Percentiles rank a stretch among this genome's conserved stretches.
Conservation (phyloP, 2,329 filamentous ascomycete species). For the Diaporthe caulivora region DNA sequence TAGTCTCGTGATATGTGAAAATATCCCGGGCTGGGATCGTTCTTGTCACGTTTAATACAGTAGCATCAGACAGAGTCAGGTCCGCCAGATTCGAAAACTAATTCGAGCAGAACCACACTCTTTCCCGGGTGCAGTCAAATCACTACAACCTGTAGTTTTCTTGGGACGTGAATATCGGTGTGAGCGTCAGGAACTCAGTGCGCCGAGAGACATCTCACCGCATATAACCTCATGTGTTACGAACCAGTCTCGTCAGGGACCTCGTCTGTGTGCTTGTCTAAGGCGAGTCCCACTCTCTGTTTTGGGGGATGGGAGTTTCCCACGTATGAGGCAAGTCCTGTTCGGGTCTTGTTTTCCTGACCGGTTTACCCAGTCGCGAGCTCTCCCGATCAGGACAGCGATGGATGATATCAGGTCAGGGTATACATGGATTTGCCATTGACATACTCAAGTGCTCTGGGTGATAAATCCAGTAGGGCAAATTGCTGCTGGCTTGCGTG, state of each 20-base stretch:
- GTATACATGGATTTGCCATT: neutral
- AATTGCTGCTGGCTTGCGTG: neutral
- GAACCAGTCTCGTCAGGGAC: too few relatives aligned
- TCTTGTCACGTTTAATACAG: too few relatives aligned
- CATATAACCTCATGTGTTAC: rapidly evolving
- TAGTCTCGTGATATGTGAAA: neutral
- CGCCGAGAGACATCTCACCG: too few relatives aligned
- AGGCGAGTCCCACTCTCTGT: too few relatives aligned
- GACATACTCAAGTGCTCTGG: too few relatives aligned
- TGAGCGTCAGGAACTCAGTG: neutral
- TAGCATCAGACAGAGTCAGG: too few relatives aligned
- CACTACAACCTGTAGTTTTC: neutral
- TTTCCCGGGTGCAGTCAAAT: neutral
- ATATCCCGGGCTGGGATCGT: neutral
- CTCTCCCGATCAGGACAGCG: neutral
- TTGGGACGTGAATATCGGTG: neutral
- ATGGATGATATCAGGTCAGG: neutral
- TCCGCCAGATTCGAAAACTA: neutral
- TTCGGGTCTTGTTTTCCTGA: neutral
- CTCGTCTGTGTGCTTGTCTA: too few relatives aligned
- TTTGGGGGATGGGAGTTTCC: neutral
- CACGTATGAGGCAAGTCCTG: neutral
- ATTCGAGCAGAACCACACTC: too few relatives aligned
- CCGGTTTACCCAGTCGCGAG: too few relatives aligned
- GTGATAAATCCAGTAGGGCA: neutral